Percentiles rank a stretch among this genome's conserved stretches.
These are phyloP conservation scores for Cladosporium sp. DNA, from an alignment of 2,329 filamentous ascomycete species.

Conservation along the genomic window DNA sequence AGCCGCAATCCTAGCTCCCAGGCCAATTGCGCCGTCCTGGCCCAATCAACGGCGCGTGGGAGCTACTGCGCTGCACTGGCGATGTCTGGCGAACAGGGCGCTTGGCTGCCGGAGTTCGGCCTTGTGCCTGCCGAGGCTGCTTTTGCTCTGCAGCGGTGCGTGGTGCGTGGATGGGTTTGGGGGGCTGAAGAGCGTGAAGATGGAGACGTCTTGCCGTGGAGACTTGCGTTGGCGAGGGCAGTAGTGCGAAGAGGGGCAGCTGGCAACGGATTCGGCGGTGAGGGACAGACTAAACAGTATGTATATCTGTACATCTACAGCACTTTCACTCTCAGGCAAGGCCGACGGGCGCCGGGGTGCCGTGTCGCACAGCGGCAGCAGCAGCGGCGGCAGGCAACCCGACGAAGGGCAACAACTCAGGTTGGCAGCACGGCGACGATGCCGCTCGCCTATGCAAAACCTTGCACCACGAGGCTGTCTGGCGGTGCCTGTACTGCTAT, in stretches of 20 bases:
- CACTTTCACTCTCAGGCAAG: neutral
- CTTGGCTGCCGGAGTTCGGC: neutral
- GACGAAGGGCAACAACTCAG: neutral
- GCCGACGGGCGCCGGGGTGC: neutral
- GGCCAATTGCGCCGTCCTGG: neutral
- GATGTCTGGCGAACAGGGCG: neutral
- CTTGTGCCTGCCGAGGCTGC: neutral
- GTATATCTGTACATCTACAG: too few species aligned
- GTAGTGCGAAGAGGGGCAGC: too few species aligned
- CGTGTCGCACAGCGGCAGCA: neutral
- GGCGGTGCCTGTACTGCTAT: too few species aligned
- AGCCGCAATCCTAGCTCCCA: neutral
- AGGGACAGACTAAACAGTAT: too few species aligned
- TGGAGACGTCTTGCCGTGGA: too few species aligned
- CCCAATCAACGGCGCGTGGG: neutral
- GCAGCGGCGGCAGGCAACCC: neutral
- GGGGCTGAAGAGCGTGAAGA: neutral
- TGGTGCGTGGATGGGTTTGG: too few species aligned
- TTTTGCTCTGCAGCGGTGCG: neutral
- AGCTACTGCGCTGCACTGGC: neutral
- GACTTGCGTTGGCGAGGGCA: neutral
- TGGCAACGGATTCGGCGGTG: too few species aligned
- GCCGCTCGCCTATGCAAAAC: neutral
- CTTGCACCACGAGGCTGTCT: neutral
- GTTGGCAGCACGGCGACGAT: neutral